These are phyloP conservation scores for Microascus cirrosus DNA, from an alignment of 2,329 filamentous ascomycete species.

Conservation along the genomic window DNA sequence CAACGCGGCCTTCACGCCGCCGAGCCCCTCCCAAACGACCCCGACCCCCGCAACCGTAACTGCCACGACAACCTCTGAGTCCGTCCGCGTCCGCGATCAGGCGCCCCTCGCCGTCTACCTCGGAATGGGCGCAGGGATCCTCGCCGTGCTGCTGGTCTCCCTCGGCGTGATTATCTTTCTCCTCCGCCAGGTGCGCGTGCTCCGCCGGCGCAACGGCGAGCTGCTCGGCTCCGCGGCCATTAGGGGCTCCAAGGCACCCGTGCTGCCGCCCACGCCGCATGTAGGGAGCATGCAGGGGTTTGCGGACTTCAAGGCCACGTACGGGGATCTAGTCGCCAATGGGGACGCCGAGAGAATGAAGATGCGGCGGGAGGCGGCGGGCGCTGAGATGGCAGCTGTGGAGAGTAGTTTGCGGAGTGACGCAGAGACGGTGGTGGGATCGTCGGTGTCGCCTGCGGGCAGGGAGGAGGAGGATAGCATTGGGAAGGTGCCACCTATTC, in stretches of 20 bases:
- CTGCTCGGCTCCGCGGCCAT: neutral
- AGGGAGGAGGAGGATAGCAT: too few relatives aligned
- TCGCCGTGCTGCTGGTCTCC: constrained; percentile 9
- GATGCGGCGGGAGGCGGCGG: neutral
- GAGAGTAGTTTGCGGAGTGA: too few relatives aligned
- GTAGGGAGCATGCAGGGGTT: constrained; percentile 1
- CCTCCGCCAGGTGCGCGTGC: constrained; percentile 10
- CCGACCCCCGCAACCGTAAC: constrained; percentile 8
- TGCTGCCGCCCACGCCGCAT: constrained; percentile 2
- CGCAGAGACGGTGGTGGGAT: too few relatives aligned
- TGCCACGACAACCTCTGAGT: constrained; percentile 14
- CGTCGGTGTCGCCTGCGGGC: too few relatives aligned
- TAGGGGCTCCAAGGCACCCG: neutral
- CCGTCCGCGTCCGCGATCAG: neutral
- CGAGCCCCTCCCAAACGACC: constrained; percentile 10
- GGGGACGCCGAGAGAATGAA: neutral
- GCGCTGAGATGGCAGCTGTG: too few relatives aligned
- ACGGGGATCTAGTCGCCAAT: neutral
- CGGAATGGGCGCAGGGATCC: constrained; percentile 12
- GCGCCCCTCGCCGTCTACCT: constrained; percentile 14
- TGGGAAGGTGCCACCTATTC: too few relatives aligned
- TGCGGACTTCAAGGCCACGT: neutral
- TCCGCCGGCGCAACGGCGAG: constrained; percentile 7
- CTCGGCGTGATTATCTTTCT: constrained; percentile 10
- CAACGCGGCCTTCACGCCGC: constrained; percentile 8